Evolutionary conservation across 345 rosid genomes (phyloP).

Genomic region (Populus deltoides): DNA sequence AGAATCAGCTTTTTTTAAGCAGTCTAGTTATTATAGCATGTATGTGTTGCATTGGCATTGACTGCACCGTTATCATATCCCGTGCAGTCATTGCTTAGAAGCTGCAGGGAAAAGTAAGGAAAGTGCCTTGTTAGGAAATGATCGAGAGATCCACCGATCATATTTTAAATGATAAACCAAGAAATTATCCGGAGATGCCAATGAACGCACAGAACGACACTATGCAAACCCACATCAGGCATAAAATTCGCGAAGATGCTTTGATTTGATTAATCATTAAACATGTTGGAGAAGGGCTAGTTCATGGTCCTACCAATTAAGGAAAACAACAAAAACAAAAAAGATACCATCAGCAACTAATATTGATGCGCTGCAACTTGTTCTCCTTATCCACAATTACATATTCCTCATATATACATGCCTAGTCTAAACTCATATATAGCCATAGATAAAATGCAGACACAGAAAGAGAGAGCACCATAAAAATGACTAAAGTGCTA

Average conservation of each 20-base stretch:
- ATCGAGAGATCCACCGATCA: background rate
- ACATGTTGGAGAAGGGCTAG: constrained; percentile 14
- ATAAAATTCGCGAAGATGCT: constrained; percentile 7
- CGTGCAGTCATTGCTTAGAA: background rate
- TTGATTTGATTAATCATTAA: constrained; percentile 33
- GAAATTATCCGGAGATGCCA: background rate
- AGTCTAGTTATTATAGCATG: too few relatives aligned
- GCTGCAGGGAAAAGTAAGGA: background rate
- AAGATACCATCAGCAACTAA: constrained; percentile 6
- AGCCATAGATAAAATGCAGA: constrained; percentile 24
- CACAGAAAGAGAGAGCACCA: constrained; percentile 22
- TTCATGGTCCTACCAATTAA: background rate
- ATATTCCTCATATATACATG: background rate
- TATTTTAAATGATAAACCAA: background rate
- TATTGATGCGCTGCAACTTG: constrained; percentile 6
- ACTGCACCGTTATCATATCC: background rate
- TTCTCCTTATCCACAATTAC: constrained; percentile 14
- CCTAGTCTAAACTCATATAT: constrained; percentile 10
- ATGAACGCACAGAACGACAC: too few relatives aligned
- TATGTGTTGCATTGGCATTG: background rate
- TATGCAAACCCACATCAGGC: constrained; percentile 5
- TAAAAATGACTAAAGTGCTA: constrained; percentile 24
- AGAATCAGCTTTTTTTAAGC: background rate
- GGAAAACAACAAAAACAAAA: constrained; percentile 3
- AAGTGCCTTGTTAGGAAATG: background rate